Base-by-base conservation (phyloP, 2,329 filamentous ascomycete genomes). In the Talaromyces piceae region DNA sequence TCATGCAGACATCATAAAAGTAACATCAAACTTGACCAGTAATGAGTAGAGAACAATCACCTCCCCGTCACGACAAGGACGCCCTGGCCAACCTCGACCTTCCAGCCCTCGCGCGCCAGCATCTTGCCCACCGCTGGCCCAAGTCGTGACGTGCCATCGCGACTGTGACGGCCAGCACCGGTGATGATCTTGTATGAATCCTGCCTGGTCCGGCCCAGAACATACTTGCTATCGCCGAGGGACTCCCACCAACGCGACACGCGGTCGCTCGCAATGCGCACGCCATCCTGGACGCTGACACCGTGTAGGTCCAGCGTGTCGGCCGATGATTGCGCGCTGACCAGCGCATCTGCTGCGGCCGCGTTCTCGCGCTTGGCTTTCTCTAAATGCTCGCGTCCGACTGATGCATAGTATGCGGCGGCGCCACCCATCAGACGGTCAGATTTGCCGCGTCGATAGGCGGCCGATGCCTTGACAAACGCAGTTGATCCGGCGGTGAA, bases 41-140 rank as follows among this genome's bases (percentile, higher is more conserved):
- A n/a, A n/a, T n/a, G n/a, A n/a, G n/a, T n/a, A n/a, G n/a, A n/a
- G n/a, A n/a, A n/a, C n/a, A n/a, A n/a, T n/a, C n/a, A n/a, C n/a
- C 45, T 64, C 0, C 91, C 91, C 9, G 73, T 82, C 13, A 96
- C 80, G 46, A 83, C 71, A 61, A 91, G 78, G 31, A 80, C 78
- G 0, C 90, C 91, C 25, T 81, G 83, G 41, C 82, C 78, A 41
- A 86, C 77, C 64, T 89, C 81, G 28, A 93, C 74, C 63, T 81
- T 89, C 91, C 91, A 97, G 0, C 90, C 90, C 54, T 91, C 87
- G 41, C 80, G 77, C 33, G 83, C 77, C 39, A 97, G 73, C 63
- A 83, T 84, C 61, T 82, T 84, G 44, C 79, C 83, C n/a, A 97
- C 90, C 13, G 87, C 86, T 51, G 86, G 85, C 4, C 90, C 85